A percentile compares a stretch with the other conserved stretches of the same genome.
These are phyloP conservation scores for Colletotrichum aenigma DNA, from an alignment of 2,329 filamentous ascomycete genomes.

Conservation along the genomic window DNA sequence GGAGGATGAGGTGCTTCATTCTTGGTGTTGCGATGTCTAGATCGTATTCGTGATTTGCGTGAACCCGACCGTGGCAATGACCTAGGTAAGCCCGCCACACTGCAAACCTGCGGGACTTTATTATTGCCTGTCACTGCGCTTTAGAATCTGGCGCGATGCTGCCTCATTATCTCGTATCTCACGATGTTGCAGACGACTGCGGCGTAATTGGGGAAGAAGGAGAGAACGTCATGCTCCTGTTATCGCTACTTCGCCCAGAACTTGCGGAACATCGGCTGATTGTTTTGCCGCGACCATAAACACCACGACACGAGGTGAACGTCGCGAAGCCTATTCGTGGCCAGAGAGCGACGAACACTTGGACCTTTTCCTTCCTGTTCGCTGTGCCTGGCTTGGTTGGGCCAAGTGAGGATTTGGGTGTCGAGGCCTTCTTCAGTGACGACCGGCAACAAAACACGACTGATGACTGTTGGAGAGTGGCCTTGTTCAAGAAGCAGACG, in stretches of 20 bases:
- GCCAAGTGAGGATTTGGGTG: not conserved
- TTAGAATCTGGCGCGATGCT: not conserved
- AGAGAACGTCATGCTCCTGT: not conserved
- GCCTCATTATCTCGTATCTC: not conserved
- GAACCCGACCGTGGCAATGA: not conserved
- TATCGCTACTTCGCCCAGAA: not conserved
- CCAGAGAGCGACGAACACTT: not conserved
- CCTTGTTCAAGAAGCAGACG: not conserved
- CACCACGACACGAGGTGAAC: no score
- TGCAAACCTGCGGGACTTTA: not conserved
- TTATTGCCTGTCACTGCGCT: not conserved
- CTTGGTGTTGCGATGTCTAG: not conserved
- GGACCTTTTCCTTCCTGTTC: not conserved
- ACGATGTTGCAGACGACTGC: not conserved
- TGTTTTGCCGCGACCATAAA: not conserved
- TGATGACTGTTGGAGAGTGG: not conserved
- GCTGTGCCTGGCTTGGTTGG: not conserved
- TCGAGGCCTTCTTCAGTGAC: not conserved
- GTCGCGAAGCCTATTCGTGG: not conserved
- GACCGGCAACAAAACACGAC: not conserved
- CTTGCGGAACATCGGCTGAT: not conserved
- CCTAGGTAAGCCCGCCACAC: not conserved
- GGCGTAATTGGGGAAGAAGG: not conserved
- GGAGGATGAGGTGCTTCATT: slow-evolving; percentile 64
- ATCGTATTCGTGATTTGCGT: not conserved